These are phyloP conservation scores for Incumbomyces delicatus DNA, from an alignment of 2,329 filamentous ascomycete genomes.

Conservation along the genomic window DNA sequence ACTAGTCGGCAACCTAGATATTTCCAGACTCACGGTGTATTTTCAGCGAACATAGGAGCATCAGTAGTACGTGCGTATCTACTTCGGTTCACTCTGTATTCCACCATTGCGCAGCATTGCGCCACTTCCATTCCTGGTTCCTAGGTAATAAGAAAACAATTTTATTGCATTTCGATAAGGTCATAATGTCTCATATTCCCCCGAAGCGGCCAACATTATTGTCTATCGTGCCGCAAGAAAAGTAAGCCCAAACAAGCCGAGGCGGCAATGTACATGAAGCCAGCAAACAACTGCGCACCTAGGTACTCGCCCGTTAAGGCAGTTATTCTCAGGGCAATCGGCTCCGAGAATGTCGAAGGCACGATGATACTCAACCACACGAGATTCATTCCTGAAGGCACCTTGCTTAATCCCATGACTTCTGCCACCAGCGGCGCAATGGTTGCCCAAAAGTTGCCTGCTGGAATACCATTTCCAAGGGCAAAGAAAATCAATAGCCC, in stretches of 20 bases:
- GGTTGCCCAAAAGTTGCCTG: conserved; percentile 39
- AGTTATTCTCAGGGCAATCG: conserved; percentile 50
- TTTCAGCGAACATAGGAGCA: too few relatives aligned
- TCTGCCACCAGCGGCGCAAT: conserved; percentile 46
- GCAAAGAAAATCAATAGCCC: conserved; percentile 35
- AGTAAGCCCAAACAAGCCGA: conserved; percentile 31
- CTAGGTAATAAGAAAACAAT: too few relatives aligned
- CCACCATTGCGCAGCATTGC: too few relatives aligned
- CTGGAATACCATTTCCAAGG: conserved; percentile 33
- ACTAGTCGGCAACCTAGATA: too few relatives aligned
- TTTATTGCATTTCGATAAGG: too few relatives aligned
- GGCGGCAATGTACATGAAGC: conserved; percentile 50
- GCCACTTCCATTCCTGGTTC: too few relatives aligned
- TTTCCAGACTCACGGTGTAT: too few relatives aligned
- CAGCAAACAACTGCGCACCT: conserved; percentile 45
- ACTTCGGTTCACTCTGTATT: too few relatives aligned
- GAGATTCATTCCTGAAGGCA: conserved; percentile 48
- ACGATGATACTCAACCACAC: conserved; percentile 51
- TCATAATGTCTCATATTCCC: too few relatives aligned
- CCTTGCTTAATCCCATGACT: conserved; percentile 48
- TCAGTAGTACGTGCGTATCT: too few relatives aligned
- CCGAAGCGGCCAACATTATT: too few relatives aligned
- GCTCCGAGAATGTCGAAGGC: conserved; percentile 38
- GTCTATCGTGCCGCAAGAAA: not conserved
- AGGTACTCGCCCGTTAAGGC: conserved; percentile 26